Evolutionary conservation across 768 basidiomycete species (phyloP).

Genomic region (Peribolospora kevripleyi): DNA sequence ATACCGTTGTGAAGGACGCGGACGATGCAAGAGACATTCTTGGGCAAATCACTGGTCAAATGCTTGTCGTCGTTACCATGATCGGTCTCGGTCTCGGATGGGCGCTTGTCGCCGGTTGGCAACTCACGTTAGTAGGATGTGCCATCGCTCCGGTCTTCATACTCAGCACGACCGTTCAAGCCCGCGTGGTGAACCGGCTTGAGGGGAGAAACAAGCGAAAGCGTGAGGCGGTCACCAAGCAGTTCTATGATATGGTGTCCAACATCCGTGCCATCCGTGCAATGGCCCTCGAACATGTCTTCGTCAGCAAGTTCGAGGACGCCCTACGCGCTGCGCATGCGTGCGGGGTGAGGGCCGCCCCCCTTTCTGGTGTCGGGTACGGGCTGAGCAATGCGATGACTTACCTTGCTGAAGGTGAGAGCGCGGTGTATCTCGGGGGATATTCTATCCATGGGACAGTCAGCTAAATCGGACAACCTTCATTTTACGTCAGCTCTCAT

Average conservation of each 20-base stretch:
- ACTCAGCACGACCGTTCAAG: constrained; percentile 46
- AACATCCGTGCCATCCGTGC: constrained; percentile 69
- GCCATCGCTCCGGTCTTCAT: constrained; percentile 69
- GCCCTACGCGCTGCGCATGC: constrained; percentile 36
- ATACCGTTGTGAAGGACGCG: constrained; percentile 60
- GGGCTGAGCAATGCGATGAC: constrained; percentile 62
- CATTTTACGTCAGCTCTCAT: constrained; percentile 34
- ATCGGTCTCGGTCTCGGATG: constrained; percentile 59
- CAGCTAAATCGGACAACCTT: neutral
- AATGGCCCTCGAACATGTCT: constrained; percentile 57
- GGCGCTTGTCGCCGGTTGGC: constrained; percentile 74
- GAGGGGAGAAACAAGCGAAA: constrained; percentile 61
- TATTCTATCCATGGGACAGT: neutral
- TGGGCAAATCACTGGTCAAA: constrained; percentile 44
- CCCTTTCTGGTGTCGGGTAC: constrained; percentile 60
- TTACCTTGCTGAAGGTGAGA: constrained; percentile 48
- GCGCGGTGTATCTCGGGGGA: neutral
- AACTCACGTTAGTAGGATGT: constrained; percentile 70
- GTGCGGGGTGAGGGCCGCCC: constrained; percentile 55
- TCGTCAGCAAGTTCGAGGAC: constrained; percentile 41
- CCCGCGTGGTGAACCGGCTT: constrained; percentile 39
- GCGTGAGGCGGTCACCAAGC: constrained; percentile 59
- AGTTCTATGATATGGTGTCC: constrained; percentile 60
- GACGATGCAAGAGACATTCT: constrained; percentile 67
- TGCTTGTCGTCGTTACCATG: constrained; percentile 53